Evolutionary conservation across 306 rosid genomes (phyloP), one percentile per base, ranked within the genome.

Genomic region (Citrullus colocynthis): DNA sequence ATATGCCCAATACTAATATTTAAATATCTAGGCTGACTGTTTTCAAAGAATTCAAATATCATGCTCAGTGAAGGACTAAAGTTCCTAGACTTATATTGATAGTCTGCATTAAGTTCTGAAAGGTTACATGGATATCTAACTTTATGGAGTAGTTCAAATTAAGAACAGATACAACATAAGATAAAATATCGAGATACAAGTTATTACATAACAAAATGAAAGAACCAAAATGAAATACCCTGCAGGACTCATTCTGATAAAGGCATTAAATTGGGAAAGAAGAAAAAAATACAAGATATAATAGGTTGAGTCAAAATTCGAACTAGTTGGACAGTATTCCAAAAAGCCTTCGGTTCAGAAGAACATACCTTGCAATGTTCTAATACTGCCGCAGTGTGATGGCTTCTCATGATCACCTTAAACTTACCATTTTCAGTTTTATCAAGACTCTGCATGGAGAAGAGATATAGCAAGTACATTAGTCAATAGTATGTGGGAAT

Each of bases 361-460:
- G 42, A 61, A 61, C 84, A 76, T 91, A 95, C 99, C 97, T 89
- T 85, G 78, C 99, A 95, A 86, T 87, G 92, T 83, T 95, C 97
- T 63, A 95, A 87, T 55, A 92, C 85, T 41, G 90, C 93, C 7
- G 91, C 86, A 86, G 88, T 88, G 32, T 87, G 93, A 91, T 88
- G 90, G 79, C 88, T 88, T 90, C 85, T 87, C 82, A 95, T 73
- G 65, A 77, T 79, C 81, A 95, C 87, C 87, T 89, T 92, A 79
- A 90, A 83, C 81, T 89, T 90, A 70, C 97, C 97, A 81, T 91
- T 81, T 81, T 87, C 88, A 84, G 84, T 79, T 88, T 84, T 92
- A 78, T 84, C 88, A 67, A 95, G 85, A 86, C 86, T 86, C 99
- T 95, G 91, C 60, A 39, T 44, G 81, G 30, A 57, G 54, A 58